Evolutionary conservation across 331 rosid species (phyloP), one percentile per base, ranked within the genome.

Genomic region (Cydonia oblonga): DNA sequence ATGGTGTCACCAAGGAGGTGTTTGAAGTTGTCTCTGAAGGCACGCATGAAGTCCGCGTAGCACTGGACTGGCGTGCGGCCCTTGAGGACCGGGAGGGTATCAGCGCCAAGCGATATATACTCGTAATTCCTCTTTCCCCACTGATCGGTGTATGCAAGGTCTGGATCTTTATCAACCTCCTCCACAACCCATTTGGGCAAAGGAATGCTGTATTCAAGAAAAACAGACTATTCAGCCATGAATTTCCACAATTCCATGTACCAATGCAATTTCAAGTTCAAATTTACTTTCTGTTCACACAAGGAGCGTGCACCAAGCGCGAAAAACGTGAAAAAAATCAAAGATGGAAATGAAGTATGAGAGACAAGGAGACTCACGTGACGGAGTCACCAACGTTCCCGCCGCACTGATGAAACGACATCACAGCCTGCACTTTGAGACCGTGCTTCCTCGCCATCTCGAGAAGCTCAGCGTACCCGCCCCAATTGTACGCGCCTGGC

Each of bases 341-440:
- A 66, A 9, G 4, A 5, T 1, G 5, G 19, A 20, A 29, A 40
- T 9, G 5, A 24, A 16, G 15, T 4, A 7, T 14, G 13, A 9
- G 7, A 35, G 24, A 23, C 2, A 30, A 35, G 12, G 2, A 35
- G 5, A 44, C 96, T 73, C 7, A 91, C 98, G 87, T 85, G 88
- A 87, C 84, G 60, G 97, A 89, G 70, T 95, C 99, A 0, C 99
- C 99, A 35, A 95, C 99, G 96, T 95, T 95, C 13, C 99, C 99
- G 49, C 99, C 99, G 35, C 99, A 95, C 70, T 85, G 93, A 60
- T 95, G 99, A 69, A 85, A 95, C 5, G 99, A 91, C 99, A 95
- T 95, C 49, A 95, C 97, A 40, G 97, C 96, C 84, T 95, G 99
- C 13, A 95, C 99, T 69, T 95, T 95, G 53, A 95, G 86, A 0